Conservation (phyloP, 768 basidiomycete species). For the Boletus huronensis region DNA sequence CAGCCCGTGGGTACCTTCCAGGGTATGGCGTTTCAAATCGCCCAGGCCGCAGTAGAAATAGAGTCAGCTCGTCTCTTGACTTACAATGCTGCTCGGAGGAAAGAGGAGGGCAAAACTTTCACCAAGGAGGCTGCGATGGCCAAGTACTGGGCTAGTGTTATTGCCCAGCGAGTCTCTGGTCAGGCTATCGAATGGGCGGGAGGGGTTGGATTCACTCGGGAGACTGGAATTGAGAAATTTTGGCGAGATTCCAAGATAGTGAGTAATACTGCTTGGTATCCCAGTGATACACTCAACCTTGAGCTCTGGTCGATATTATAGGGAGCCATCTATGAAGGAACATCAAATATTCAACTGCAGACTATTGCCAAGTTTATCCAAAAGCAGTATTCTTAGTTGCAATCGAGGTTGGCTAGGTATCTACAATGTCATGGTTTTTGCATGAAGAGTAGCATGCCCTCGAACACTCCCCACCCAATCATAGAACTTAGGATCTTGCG, state of each 20-base stretch:
- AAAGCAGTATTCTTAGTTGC: conserved; percentile 66
- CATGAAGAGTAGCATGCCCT: conserved; percentile 65
- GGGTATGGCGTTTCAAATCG: conserved; percentile 93
- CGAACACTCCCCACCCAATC: conserved; percentile 91
- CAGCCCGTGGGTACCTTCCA: conserved; percentile 93
- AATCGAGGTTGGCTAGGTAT: neutral
- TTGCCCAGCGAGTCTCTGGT: conserved; percentile 87
- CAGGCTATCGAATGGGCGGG: conserved; percentile 96
- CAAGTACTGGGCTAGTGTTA: conserved; percentile 85
- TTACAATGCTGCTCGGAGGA: conserved; percentile 93
- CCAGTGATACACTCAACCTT: neutral
- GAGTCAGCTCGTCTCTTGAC: conserved; percentile 88
- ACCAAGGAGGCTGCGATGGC: conserved; percentile 98
- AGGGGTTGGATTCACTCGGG: conserved; percentile 87
- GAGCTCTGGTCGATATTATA: conserved; percentile 26
- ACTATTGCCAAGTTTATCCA: conserved; percentile 93
- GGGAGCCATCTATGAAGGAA: conserved; percentile 93
- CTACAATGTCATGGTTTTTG: conserved; percentile 26
- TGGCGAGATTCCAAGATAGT: conserved; percentile 98
- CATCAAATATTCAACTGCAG: conserved; percentile 96
- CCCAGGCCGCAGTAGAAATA: conserved; percentile 84
- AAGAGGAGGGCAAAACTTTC: conserved; percentile 86
- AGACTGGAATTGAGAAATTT: conserved; percentile 94
- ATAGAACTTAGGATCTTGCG: conserved; percentile 87
- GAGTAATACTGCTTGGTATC: conserved; percentile 30